Conservation (phyloP, 441 rosid species). For the Syzygium malaccense region DNA sequence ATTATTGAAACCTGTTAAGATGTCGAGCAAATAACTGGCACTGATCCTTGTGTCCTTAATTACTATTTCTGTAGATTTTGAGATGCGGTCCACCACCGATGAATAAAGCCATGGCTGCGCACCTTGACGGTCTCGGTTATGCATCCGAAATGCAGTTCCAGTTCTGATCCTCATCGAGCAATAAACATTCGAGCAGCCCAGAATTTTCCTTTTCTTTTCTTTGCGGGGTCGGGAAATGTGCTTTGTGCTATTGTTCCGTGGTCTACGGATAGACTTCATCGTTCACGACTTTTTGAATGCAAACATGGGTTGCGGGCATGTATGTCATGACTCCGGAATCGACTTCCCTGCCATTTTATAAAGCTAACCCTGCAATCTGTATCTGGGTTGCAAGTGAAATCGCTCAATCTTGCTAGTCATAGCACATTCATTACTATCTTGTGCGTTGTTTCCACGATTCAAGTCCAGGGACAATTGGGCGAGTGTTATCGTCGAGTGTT, state of each 20-base stretch:
- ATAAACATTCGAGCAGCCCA: not conserved
- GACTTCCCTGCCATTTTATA: not conserved
- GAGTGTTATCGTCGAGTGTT: not conserved
- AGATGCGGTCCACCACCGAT: slow-evolving; percentile 90
- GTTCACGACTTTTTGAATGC: not conserved
- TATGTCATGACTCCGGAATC: not conserved
- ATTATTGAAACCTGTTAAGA: not conserved
- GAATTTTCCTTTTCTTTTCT: not conserved
- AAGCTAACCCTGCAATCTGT: not conserved
- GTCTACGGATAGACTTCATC: not conserved
- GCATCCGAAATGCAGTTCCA: slow-evolving; percentile 66
- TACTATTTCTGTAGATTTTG: slow-evolving; percentile 34
- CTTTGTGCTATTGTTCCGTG: not conserved
- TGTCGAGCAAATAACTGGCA: not conserved
- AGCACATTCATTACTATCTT: not conserved
- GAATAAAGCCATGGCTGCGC: slow-evolving; percentile 83
- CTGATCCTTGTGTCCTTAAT: not conserved
- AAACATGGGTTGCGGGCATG: not conserved
- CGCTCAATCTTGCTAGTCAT: not conserved
- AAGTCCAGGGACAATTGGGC: not conserved
- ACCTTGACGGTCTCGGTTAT: slow-evolving; percentile 65
- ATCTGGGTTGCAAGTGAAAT: not conserved
- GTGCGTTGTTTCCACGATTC: too few relatives aligned
- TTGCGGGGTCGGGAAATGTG: not conserved
- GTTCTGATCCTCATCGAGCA: slow-evolving; percentile 35